Percentiles rank a stretch among this genome's conserved stretches.
Conservation (phyloP, 192 early-diverging fungal genomes). For the Pecoramyces ruminantium region DNA sequence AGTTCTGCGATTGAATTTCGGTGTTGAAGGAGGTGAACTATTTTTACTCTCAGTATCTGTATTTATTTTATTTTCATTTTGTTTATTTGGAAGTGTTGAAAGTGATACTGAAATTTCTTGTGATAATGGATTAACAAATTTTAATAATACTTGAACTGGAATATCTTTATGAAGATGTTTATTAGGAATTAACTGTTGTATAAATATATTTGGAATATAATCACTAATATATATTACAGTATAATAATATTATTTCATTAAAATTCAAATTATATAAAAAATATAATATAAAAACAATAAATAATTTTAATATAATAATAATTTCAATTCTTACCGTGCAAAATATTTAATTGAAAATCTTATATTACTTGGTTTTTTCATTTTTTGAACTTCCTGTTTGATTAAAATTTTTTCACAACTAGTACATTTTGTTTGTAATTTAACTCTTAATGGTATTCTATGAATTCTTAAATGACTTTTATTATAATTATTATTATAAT, state of each 20-base stretch:
- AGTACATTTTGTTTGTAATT: not conserved
- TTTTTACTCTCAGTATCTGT: not conserved
- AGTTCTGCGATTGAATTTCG: not conserved
- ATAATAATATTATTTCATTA: no score
- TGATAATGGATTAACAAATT: not conserved
- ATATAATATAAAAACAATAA: no score
- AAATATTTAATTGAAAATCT: not conserved
- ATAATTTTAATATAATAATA: not conserved
- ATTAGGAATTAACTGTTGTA: not conserved
- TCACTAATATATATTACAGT: no score
- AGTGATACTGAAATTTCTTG: not conserved
- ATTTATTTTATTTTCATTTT: not conserved
- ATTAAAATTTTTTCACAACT: not conserved
- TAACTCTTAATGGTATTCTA: not conserved
- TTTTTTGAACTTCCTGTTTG: not conserved
- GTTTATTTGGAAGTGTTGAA: not conserved
- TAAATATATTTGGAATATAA: not conserved
- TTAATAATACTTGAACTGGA: not conserved
- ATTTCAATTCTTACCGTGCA: not conserved
- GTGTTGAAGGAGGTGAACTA: not conserved
- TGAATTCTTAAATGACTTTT: not conserved
- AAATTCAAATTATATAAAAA: no score
- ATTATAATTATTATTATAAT: no score
- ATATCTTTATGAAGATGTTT: not conserved
- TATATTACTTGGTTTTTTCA: not conserved